Base-by-base conservation (phyloP, 176 grass and related monocot genomes). In the Pharus latifolius region DNA sequence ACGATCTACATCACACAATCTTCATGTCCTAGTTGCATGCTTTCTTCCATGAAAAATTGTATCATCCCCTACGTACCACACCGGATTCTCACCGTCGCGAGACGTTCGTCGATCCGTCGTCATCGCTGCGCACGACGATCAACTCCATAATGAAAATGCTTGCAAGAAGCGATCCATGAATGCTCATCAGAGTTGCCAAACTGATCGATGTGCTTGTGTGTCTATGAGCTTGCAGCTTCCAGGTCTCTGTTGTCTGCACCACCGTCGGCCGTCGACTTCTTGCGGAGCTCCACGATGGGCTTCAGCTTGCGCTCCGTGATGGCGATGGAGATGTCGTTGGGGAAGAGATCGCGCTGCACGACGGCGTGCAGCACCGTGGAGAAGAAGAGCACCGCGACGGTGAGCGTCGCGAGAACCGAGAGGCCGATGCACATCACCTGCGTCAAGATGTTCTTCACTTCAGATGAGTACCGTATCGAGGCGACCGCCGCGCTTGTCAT, bases 281-380 rank as follows among this genome's bases (percentile, higher is more conserved):
- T 17, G 28, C 20, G 70, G 0, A 67, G 32, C 30, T 75, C 55
- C 6, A 32, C 40, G 26, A 52, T 37, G 47, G 76, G 50, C 74
- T 70, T 80, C 46, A 43, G 65, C 17, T 26, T 46, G 24, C 83
- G 63, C 48, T 85, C 83, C 1, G 84, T 81, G 73, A 98, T 98
- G 70, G 95, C 95, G 59, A 98, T 98, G 81, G 95, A 78, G 76
- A 98, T 93, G 81, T 98, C 95, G 63, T 98, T 98, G 35, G 95
- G 87, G 78, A 98, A 98, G 24, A 98, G 90, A 74, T 93, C 84
- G 1, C 78, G 78, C 25, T 71, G 54, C 45, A 98, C 95, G n/a
- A 72, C 60, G 0, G 90, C 90, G 77, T 98, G 95, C 28, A 98
- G 34, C 76, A 94, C n/a, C 29, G 95, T 98, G 14, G 75, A 78